These are phyloP conservation scores for Elaphomyces granulatus DNA, from an alignment of 495 filamentous ascomycete genomes.

Conservation along the genomic window DNA sequence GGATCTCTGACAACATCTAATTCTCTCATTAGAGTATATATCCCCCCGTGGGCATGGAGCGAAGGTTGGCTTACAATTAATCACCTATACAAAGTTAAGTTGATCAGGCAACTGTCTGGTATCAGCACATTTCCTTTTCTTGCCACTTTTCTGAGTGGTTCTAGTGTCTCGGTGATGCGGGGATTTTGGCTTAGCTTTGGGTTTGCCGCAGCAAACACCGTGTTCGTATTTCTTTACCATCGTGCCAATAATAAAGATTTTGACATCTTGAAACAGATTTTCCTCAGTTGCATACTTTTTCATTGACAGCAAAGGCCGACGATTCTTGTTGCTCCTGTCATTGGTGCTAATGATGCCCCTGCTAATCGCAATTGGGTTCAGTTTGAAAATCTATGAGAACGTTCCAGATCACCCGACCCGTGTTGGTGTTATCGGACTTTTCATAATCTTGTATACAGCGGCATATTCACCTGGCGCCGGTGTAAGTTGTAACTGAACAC, in stretches of 20 bases:
- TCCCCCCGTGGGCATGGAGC: too few species aligned
- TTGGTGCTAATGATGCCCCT: constrained; percentile 10
- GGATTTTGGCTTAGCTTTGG: constrained; percentile 5
- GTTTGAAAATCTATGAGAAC: constrained; percentile 1
- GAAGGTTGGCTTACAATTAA: too few species aligned
- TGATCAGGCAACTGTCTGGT: constrained; percentile 8
- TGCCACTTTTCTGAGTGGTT: constrained; percentile 3
- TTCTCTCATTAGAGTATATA: too few species aligned
- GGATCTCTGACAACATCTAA: too few species aligned
- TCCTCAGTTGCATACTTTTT: constrained; percentile 10
- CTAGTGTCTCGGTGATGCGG: background rate
- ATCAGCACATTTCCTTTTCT: constrained; percentile 8
- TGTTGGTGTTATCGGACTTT: constrained; percentile 3
- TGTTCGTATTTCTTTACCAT: constrained; percentile 5
- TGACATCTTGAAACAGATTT: constrained; percentile 2
- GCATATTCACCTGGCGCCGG: constrained; percentile 12
- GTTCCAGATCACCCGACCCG: constrained; percentile 1
- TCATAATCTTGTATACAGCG: constrained; percentile 10
- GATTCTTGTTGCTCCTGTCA: constrained; percentile 8
- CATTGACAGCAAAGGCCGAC: constrained; percentile 12
- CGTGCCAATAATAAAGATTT: constrained; percentile 11
- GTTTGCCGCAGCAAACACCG: constrained; percentile 10
- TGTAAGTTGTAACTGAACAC: too few species aligned
- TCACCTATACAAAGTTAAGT: too few species aligned
- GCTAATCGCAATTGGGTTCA: constrained; percentile 7